A percentile compares a stretch with the other conserved stretches of the same genome.
Evolutionary conservation across 257 asterid genomes (phyloP).

Genomic region (Solanum chiquidenum): DNA sequence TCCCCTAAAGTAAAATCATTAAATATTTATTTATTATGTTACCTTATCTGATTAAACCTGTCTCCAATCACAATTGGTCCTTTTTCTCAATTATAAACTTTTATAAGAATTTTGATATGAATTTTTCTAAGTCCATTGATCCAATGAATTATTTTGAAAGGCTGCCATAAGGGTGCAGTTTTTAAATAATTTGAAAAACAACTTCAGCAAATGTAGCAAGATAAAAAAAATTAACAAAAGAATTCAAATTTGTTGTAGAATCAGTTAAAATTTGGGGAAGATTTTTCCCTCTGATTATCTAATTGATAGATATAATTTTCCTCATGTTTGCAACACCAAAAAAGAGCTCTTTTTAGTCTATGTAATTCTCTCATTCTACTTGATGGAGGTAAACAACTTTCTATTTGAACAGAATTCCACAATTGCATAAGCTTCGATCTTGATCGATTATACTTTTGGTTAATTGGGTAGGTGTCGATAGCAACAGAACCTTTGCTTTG

Average conservation of each 20-base stretch:
- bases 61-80: neutral
- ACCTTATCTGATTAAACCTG: too few relatives aligned
- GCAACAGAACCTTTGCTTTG: too few relatives aligned
- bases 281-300: constrained; percentile 14
- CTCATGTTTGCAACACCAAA: constrained; percentile 14
- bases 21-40: too few relatives aligned
- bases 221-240: constrained; percentile 9
- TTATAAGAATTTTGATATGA: neutral
- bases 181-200: constrained; percentile 39
- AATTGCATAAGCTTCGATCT: too few relatives aligned
- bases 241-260: neutral
- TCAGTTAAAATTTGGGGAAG: constrained; percentile 1
- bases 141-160: neutral
- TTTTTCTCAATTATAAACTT: neutral
- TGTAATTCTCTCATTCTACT: too few relatives aligned
- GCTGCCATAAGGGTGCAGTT: constrained; percentile 10
- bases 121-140: neutral
- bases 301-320: neutral
- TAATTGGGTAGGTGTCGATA: too few relatives aligned
- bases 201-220: constrained; percentile 33
- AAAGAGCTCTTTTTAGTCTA: too few relatives aligned
- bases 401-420: too few relatives aligned
- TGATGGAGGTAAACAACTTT: too few relatives aligned
- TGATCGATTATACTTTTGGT: too few relatives aligned
- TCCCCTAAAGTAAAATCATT: too few relatives aligned